These are phyloP conservation scores for Ophiostoma pallidulum DNA, from an alignment of 2,329 filamentous ascomycete species.

Conservation along the genomic window DNA sequence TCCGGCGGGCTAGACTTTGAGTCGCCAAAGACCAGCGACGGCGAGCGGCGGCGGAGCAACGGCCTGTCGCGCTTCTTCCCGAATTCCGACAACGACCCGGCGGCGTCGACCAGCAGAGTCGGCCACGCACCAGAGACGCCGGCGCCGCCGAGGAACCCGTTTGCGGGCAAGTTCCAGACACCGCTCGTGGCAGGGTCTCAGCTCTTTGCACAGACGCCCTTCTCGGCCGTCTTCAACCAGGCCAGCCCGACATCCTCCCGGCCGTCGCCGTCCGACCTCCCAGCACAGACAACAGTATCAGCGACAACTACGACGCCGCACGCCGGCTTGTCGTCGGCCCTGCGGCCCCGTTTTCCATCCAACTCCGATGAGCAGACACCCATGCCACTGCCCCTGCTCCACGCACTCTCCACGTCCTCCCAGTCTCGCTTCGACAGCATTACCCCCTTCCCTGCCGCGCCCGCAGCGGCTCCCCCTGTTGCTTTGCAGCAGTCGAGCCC, in stretches of 20 bases:
- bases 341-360: slow-evolving; percentile 32
- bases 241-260: slow-evolving; percentile 48
- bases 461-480: neutral
- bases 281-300: too few relatives aligned
- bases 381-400: slow-evolving; percentile 2
- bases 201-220: slow-evolving; percentile 46
- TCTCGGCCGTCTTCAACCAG: slow-evolving; percentile 40
- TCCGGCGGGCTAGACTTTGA: slow-evolving; percentile 31
- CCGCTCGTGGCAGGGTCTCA: slow-evolving; percentile 36
- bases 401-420: slow-evolving; percentile 9
- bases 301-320: slow-evolving; percentile 41
- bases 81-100: slow-evolving; percentile 7
- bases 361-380: slow-evolving; percentile 5
- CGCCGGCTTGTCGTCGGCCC: slow-evolving; percentile 34
- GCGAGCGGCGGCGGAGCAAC: neutral
- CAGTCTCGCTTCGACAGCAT: slow-evolving; percentile 2
- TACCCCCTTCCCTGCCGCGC: slow-evolving; percentile 1
- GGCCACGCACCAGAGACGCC: slow-evolving; percentile 37
- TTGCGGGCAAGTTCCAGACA: slow-evolving; percentile 28
- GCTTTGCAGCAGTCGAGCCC: slow-evolving; percentile 6
- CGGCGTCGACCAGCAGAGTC: neutral
- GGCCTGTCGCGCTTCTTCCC: slow-evolving; percentile 9
- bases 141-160: slow-evolving; percentile 38
- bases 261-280: slow-evolving; percentile 42
- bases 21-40: slow-evolving; percentile 4